These are phyloP conservation scores for Hygrocybe punicea DNA, from an alignment of 768 basidiomycete genomes.

Conservation along the genomic window DNA sequence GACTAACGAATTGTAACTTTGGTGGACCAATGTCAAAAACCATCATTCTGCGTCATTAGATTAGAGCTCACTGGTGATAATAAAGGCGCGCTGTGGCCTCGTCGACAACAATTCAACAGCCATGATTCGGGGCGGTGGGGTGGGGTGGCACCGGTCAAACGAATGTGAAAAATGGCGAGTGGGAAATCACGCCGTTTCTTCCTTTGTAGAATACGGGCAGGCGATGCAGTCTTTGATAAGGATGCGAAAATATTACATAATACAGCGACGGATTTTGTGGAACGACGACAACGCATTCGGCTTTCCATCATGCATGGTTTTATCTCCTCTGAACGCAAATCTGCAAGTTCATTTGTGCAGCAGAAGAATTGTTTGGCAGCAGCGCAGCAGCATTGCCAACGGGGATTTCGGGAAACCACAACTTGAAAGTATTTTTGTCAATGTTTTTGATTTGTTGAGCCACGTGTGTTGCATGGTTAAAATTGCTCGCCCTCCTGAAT, in stretches of 20 bases:
- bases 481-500: slow-evolving; percentile 48
- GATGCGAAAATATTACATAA: not conserved
- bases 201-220: no score
- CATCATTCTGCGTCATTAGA: not conserved
- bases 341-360: no score
- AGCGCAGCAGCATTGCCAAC: no score
- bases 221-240: no score
- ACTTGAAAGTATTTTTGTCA: no score
- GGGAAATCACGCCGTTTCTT: not conserved
- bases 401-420: no score
- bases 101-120: slow-evolving; percentile 72
- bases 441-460: no score
- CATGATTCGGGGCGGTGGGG: slow-evolving; percentile 41
- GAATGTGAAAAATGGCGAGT: slow-evolving; percentile 8
- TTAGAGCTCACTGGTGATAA: slow-evolving; percentile 57
- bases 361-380: no score
- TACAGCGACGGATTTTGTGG: no score
- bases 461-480: slow-evolving; percentile 19
- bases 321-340: no score
- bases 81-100: slow-evolving; percentile 67
- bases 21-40: slow-evolving; percentile 8
- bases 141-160: slow-evolving; percentile 4
- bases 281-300: no score
- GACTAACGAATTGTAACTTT: slow-evolving; percentile 60
- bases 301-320: no score